Base-by-base conservation (phyloP, 2,329 filamentous ascomycete genomes). In the Fusarium humuli region DNA sequence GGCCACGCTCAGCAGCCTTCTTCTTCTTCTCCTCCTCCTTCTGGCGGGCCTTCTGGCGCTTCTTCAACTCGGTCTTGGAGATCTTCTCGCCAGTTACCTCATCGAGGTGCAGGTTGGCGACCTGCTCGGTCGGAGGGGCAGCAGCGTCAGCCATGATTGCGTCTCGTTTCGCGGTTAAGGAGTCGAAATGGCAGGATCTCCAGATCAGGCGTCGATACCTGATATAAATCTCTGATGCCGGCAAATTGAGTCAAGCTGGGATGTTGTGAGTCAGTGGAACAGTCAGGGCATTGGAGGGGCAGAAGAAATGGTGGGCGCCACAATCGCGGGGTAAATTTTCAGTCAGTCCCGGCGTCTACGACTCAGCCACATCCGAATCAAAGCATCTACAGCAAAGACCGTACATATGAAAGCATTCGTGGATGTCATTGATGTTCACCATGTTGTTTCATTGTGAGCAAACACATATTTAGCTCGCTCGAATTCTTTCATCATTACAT, bases 51-150 rank as follows among this genome's bases (percentile, higher is more conserved):
- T 99, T 99, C 85, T 94, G 89, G 77, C 95, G 91, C 85, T 93
- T 95, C 93, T 99, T 99, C 81, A 98, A 86, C 83, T 94, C 91
- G 18, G 90, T 89, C 90, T 94, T 94, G 84, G 92, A 94, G 66
- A 92, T 80, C 81, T 83, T 90, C 84, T 99, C 96, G 77, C 96
- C 96, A 16, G 96, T 98, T 70, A 94, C 93, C 78, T 97, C 93
- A 81, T 99, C 96, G 53, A 96, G 88, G 81, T 94, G 88, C 74
- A 97, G 87, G 83, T 95, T 93, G 77, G 87, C 87, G 72, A 91
- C 81, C 71, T 87, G 86, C 70, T 83, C 83, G 57, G 83, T 82
- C 47, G 82, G 74, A 46, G 74, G 74, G 55, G 74, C 79, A 71
- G 79, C 77, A 62, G 77, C 76, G 67, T 76, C 77, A 62, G 78